Base-by-base conservation (phyloP, 257 asterid species). In the Solanum piurae region DNA sequence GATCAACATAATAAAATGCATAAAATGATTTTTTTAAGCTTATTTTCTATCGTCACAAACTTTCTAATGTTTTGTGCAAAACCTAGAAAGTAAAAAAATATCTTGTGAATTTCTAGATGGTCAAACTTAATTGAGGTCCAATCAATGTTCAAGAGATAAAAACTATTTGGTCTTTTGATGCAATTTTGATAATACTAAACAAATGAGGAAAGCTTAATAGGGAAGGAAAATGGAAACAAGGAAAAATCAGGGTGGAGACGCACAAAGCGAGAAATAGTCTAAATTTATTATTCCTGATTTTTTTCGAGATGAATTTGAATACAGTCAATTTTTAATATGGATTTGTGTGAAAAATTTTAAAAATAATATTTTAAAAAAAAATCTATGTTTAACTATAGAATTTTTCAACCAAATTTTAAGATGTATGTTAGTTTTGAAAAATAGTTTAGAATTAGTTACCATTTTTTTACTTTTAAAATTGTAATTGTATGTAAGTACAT, bases 261-360 rank as follows among this genome's bases (percentile, higher is more conserved):
- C 58, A 46, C 58, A 46, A 46, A 46, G 3, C 0, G 3, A 46
- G 58, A 46, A 46, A 46, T 46, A 46, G 20, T 46, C 58, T 46
- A 46, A 46, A 46, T 4, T 46, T 2, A 1, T 46, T 46, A 46
- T 46, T 46, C 7, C 13, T 46, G 55, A 1, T 0, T 4, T 44
- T 1, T 12, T 44, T 44, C 4, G 0, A 44, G 18, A 44, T 44
- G 20, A 46, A 46, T 46, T 46, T 46, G 7, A 2, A 20, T 52
- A 5, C 3, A 16, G 23, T 52, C 23, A 52, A 16, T 5, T 52
- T 52, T 52, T 52, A 16, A 16, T 16, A 16, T 52, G 21, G 4
- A 0, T 5, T 0, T 16, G 1, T 5, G 4, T 52, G 1, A 6
- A 52, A 16, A 49, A 5, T 40, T 14, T 0, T 5, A 2, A 40